These are phyloP conservation scores for Fusarium sp. DNA, from an alignment of 2,329 filamentous ascomycete species.

Conservation along the genomic window DNA sequence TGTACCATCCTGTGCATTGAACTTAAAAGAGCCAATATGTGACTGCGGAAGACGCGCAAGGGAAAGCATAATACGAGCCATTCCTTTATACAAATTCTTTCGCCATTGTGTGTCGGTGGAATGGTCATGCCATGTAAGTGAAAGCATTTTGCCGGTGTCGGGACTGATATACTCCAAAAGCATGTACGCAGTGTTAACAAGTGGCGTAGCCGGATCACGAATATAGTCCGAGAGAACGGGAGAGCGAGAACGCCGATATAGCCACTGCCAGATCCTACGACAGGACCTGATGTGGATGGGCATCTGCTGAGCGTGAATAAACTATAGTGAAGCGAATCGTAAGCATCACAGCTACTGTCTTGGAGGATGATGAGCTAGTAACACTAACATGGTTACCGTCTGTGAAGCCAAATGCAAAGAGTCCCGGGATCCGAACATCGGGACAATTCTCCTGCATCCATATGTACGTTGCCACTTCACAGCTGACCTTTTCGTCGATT, in stretches of 20 bases:
- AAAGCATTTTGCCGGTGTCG: conserved; percentile 39
- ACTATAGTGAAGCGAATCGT: conserved; percentile 14
- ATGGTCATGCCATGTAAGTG: conserved; percentile 31
- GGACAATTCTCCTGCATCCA: conserved; percentile 49
- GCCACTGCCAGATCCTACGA: conserved; percentile 9
- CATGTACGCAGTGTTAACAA: conserved; percentile 34
- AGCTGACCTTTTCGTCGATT: conserved; percentile 50
- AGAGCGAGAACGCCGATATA: conserved; percentile 13
- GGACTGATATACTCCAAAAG: conserved; percentile 40
- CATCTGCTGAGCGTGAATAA: conserved; percentile 21
- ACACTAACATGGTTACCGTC: conserved; percentile 31
- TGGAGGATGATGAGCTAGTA: background rate
- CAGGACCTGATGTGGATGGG: conserved; percentile 6
- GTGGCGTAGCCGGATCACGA: conserved; percentile 5
- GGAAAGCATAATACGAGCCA: conserved; percentile 38
- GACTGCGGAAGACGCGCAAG: conserved; percentile 34
- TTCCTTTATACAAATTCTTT: conserved; percentile 28
- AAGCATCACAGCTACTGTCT: background rate
- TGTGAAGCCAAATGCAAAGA: conserved; percentile 35
- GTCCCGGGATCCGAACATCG: conserved; percentile 44
- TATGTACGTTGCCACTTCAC: conserved; percentile 48
- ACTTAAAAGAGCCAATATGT: conserved; percentile 38
- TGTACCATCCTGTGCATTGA: conserved; percentile 41
- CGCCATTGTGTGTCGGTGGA: conserved; percentile 16
- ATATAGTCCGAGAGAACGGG: conserved; percentile 34